Percentiles rank a stretch among this genome's conserved stretches.
These are phyloP conservation scores for Amanita polypyramis DNA, from an alignment of 768 basidiomycete genomes.

Conservation along the genomic window DNA sequence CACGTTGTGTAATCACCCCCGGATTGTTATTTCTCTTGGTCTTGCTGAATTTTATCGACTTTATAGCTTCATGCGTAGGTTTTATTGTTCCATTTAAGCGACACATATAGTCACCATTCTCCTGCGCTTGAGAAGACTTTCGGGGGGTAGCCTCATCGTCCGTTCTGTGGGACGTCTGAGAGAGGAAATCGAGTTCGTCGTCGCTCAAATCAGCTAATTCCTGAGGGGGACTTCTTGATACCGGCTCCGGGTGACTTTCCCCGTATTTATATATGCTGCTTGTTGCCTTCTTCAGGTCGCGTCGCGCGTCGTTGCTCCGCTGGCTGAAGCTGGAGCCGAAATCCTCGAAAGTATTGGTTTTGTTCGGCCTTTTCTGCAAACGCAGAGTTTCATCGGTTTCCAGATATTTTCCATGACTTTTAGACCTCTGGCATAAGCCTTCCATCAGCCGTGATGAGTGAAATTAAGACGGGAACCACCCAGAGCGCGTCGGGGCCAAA, in stretches of 20 bases:
- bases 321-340: constrained; percentile 12
- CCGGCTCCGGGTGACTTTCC: not conserved
- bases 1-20: not conserved
- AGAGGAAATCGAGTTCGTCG: constrained; percentile 1
- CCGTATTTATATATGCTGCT: not conserved
- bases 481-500: not conserved
- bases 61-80: not conserved
- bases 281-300: not conserved
- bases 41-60: not conserved
- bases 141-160: not conserved
- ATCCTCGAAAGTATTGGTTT: constrained; percentile 9
- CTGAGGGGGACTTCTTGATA: not conserved
- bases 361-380: not conserved
- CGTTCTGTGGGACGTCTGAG: not conserved
- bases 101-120: not conserved
- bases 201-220: constrained; percentile 2
- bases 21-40: not conserved
- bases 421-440: not conserved
- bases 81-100: not conserved
- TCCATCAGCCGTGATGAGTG: not conserved
- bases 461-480: not conserved
- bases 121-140: not conserved
- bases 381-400: not conserved
- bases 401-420: not conserved
- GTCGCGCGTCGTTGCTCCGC: not conserved